Percentiles rank a stretch among this genome's conserved stretches.
Conservation (phyloP, 371 early-diverging fungal species). For the Chytridium lagenaria region DNA sequence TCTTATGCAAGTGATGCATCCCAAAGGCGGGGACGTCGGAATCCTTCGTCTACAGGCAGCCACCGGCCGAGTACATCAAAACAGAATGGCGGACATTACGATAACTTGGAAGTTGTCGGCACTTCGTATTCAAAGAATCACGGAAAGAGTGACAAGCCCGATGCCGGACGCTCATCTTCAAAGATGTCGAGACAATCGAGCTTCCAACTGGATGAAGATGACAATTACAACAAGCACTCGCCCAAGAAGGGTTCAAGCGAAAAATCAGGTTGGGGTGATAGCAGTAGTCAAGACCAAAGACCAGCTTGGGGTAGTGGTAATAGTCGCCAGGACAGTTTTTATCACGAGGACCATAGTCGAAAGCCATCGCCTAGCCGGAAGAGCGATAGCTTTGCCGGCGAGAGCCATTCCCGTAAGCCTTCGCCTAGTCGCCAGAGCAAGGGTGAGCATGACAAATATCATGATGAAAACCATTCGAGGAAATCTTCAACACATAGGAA, state of each 20-base stretch:
- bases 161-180: not conserved
- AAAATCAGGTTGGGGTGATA: not conserved
- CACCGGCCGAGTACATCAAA: not conserved
- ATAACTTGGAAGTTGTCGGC: not conserved
- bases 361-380: not conserved
- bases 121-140: not conserved
- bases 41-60: not conserved
- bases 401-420: too few species aligned
- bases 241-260: not conserved
- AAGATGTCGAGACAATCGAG: not conserved
- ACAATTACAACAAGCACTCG: not conserved
- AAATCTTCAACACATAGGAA: not conserved
- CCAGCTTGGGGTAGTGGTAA: not conserved
- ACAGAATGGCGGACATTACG: not conserved
- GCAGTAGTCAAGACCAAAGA: not conserved
- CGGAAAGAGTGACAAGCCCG: not conserved
- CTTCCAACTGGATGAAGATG: not conserved
- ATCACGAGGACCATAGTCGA: not conserved
- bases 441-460: too few species aligned
- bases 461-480: not conserved
- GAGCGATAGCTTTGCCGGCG: too few species aligned
- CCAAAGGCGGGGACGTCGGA: not conserved
- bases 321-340: not conserved
- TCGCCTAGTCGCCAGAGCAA: too few species aligned
- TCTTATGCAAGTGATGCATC: constrained; percentile 2